A percentile compares a stretch with the other conserved stretches of the same genome.
These are phyloP conservation scores for Fusarium fracticaudum DNA, from an alignment of 2,329 filamentous ascomycete genomes.

Conservation along the genomic window DNA sequence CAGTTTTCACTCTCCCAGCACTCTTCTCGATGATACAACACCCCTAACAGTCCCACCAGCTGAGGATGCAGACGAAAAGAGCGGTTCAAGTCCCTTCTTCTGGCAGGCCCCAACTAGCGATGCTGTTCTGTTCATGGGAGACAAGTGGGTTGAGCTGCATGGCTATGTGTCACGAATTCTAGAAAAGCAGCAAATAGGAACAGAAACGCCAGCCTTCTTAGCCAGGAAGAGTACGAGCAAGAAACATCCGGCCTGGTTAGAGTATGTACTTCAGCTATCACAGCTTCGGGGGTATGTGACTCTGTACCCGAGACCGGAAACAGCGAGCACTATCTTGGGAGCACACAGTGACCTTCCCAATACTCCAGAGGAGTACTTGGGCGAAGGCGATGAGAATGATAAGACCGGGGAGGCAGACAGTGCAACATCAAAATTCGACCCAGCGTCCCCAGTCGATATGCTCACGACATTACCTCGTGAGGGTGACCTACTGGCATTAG, in stretches of 20 bases:
- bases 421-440: conserved; percentile 49
- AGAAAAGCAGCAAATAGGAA: conserved; percentile 50
- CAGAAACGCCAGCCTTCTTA: conserved; percentile 52
- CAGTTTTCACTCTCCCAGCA: conserved; percentile 78
- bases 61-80: conserved; percentile 24
- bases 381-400: conserved; percentile 38
- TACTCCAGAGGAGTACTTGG: conserved; percentile 73
- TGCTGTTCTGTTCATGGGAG: conserved; percentile 82
- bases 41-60: conserved; percentile 60
- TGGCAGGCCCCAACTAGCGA: conserved; percentile 89
- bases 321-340: conserved; percentile 67
- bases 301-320: conserved; percentile 76
- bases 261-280: conserved; percentile 80
- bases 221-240: conserved; percentile 70
- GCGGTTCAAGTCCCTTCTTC: conserved; percentile 69
- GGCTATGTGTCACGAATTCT: conserved; percentile 77
- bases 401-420: conserved; percentile 44
- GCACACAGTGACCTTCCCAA: conserved; percentile 81
- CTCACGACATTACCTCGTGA: conserved; percentile 59
- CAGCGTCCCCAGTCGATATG: conserved; percentile 55
- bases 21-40: conserved; percentile 68
- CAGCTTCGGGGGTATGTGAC: conserved; percentile 80
- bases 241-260: conserved; percentile 78
- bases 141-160: conserved; percentile 89
- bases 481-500: conserved; percentile 55